A percentile compares a stretch with the other conserved stretches of the same genome.
Evolutionary conservation across 2,329 filamentous ascomycete species (phyloP).

Genomic region (Coniochaeta sp.): DNA sequence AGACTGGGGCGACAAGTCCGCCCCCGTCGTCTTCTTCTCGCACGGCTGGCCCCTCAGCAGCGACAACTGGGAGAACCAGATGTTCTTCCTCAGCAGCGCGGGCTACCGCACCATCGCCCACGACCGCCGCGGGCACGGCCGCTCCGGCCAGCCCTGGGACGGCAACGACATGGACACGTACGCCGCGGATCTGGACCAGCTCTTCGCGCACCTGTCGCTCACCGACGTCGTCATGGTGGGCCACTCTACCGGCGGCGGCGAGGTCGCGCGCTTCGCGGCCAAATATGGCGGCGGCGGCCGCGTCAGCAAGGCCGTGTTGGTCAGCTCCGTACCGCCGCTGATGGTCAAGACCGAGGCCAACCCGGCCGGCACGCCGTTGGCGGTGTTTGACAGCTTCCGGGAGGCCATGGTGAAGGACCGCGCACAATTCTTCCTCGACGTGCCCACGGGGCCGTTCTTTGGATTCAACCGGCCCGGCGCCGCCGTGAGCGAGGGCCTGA

Average conservation of each 20-base stretch:
- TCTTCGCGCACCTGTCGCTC: constrained; percentile 26
- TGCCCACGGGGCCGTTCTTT: constrained; percentile 61
- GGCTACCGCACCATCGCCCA: constrained; percentile 31
- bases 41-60: constrained; percentile 32
- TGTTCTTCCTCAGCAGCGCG: constrained; percentile 26
- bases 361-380: constrained; percentile 23
- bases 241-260: constrained; percentile 32
- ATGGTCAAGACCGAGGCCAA: constrained; percentile 25
- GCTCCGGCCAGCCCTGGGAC: constrained; percentile 29
- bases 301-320: constrained; percentile 29
- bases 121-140: constrained; percentile 29
- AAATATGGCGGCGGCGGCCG: constrained; percentile 26
- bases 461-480: constrained; percentile 32
- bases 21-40: constrained; percentile 24
- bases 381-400: constrained; percentile 29
- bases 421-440: constrained; percentile 59
- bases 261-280: constrained; percentile 25
- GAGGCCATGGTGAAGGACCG: constrained; percentile 32
- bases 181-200: constrained; percentile 26
- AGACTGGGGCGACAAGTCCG: constrained; percentile 30
- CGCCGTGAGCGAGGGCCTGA: constrained; percentile 21
- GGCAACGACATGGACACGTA: constrained; percentile 31
- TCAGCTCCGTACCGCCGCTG: constrained; percentile 25
- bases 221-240: constrained; percentile 27
- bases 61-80: constrained; percentile 31